These are phyloP conservation scores for Colletotrichum lentis DNA, from an alignment of 2,329 filamentous ascomycete genomes.

Conservation along the genomic window DNA sequence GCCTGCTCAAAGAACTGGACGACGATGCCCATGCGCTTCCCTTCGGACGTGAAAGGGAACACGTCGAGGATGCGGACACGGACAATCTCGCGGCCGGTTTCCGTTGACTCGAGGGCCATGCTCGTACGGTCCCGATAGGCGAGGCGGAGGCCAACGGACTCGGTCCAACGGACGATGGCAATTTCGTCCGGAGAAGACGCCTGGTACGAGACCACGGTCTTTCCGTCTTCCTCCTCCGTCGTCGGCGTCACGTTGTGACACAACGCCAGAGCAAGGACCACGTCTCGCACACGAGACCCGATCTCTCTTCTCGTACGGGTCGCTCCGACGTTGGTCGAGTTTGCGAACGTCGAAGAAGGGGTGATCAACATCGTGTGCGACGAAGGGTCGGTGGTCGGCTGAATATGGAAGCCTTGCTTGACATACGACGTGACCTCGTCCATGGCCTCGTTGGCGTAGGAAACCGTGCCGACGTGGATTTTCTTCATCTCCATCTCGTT, in stretches of 20 bases:
- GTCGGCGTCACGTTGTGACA: constrained; percentile 98
- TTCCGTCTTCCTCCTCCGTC: constrained; percentile 81
- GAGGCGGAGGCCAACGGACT: constrained; percentile 86
- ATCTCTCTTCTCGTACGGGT: constrained; percentile 93
- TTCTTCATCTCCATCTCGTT: constrained; percentile 99
- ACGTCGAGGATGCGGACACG: constrained; percentile 89
- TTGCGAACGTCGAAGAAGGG: constrained; percentile 74
- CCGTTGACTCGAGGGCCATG: constrained; percentile 82
- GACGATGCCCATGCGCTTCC: constrained; percentile 97
- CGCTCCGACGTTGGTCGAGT: constrained; percentile 67
- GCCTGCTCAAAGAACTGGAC: constrained; percentile 79
- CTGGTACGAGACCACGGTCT: constrained; percentile 85
- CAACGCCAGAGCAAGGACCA: constrained; percentile 88
- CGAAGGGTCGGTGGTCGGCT: constrained; percentile 54
- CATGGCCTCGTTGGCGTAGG: constrained; percentile 98
- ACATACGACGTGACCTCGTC: constrained; percentile 92
- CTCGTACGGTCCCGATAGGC: constrained; percentile 85
- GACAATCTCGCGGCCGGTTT: constrained; percentile 77
- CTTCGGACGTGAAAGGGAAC: constrained; percentile 97
- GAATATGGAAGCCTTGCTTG: constrained; percentile 77
- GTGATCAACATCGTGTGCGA: constrained; percentile 69
- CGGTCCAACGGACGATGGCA: constrained; percentile 95
- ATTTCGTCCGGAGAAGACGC: constrained; percentile 98
- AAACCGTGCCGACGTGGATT: constrained; percentile 96
- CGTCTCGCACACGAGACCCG: constrained; percentile 88